phyloP scores from a whole-genome alignment of 345 rosid species.

The Eucalyptus melliodora region DNA sequence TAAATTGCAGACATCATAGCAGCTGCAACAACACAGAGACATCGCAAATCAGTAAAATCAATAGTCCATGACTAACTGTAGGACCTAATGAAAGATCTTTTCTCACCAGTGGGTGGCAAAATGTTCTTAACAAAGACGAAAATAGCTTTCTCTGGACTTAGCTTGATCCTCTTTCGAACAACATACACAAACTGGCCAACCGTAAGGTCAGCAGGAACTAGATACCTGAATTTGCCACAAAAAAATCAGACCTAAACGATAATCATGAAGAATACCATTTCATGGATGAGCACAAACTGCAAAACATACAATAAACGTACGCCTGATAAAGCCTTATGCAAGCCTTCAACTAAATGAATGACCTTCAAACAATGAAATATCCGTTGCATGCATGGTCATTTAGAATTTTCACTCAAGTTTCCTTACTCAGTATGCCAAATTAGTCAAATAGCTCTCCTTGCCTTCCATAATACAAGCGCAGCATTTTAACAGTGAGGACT shows the following conservation, averaged over 20 bases:
- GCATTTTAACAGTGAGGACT: not conserved
- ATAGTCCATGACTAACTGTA: not conserved
- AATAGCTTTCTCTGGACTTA: slow-evolving; percentile 81
- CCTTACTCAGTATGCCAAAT: not conserved
- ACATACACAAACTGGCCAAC: slow-evolving; percentile 83
- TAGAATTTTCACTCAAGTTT: not conserved
- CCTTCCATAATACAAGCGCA: not conserved
- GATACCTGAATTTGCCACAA: slow-evolving; percentile 24
- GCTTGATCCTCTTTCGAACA: slow-evolving; percentile 85
- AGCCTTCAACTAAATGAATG: not conserved
- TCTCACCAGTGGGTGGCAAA: slow-evolving; percentile 67
- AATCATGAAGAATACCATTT: not conserved
- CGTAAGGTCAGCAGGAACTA: slow-evolving; percentile 82
- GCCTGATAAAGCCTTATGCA: not conserved
- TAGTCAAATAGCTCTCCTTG: not conserved
- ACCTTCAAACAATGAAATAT: not conserved
- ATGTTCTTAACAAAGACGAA: slow-evolving; percentile 70
- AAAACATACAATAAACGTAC: not conserved
- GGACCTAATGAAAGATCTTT: not conserved
- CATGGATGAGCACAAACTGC: not conserved
- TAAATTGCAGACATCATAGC: slow-evolving; percentile 93
- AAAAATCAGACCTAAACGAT: not conserved
- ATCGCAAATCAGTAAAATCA: not conserved
- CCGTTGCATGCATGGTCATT: not conserved
- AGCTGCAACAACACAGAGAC: slow-evolving; percentile 22